A percentile compares a stretch with the other conserved stretches of the same genome.
These are phyloP conservation scores for Leccinum rimulosum DNA, from an alignment of 768 basidiomycete species.

Conservation along the genomic window DNA sequence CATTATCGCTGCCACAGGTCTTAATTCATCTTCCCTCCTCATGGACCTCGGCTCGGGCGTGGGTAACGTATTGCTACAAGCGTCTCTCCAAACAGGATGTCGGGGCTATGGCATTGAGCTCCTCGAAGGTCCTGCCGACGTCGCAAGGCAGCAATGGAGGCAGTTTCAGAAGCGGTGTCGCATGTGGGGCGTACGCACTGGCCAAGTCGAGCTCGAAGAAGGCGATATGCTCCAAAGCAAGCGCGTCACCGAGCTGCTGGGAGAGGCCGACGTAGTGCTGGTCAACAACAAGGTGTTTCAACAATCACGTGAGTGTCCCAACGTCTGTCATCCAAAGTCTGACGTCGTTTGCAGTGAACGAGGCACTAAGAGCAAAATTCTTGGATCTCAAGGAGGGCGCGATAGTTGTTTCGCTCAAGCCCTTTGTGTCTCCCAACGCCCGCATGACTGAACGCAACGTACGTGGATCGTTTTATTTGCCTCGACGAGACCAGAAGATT, in stretches of 20 bases:
- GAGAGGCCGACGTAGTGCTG: constrained; percentile 86
- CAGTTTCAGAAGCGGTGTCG: constrained; percentile 76
- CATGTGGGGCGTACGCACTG: constrained; percentile 87
- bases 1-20: constrained; percentile 48
- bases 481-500: not conserved
- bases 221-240: constrained; percentile 79
- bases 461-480: constrained; percentile 22
- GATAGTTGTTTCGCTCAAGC: constrained; percentile 82
- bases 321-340: not conserved
- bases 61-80: constrained; percentile 80
- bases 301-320: constrained; percentile 57
- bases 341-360: constrained; percentile 61
- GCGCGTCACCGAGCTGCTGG: constrained; percentile 66
- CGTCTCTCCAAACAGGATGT: constrained; percentile 78
- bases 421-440: constrained; percentile 75
- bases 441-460: constrained; percentile 85
- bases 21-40: constrained; percentile 61
- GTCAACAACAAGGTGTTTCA: constrained; percentile 87
- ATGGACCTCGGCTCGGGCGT: constrained; percentile 87
- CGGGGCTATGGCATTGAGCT: constrained; percentile 78
- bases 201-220: constrained; percentile 75
- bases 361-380: constrained; percentile 82
- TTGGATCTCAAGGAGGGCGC: constrained; percentile 93
- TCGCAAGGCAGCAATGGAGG: constrained; percentile 72
- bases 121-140: constrained; percentile 71